Base-by-base conservation (phyloP, 2,329 filamentous ascomycete species). In the Tolypocladium tundrense region DNA sequence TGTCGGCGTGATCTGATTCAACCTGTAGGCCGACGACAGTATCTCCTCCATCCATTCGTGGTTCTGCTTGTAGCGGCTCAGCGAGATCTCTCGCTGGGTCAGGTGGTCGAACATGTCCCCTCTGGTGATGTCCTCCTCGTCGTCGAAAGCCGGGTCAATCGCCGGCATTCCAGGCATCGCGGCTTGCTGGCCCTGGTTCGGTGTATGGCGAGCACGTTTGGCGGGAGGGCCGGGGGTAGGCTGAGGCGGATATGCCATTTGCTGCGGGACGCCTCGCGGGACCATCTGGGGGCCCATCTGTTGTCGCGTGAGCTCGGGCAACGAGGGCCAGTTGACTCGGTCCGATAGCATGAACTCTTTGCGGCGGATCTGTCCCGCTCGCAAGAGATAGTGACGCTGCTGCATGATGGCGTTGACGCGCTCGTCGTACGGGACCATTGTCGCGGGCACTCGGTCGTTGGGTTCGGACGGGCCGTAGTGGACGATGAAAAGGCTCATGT, bases 21-120 rank as follows among this genome's bases (percentile, higher is more conserved):
- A 88, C 31, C 88, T 81, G 69, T 96, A 97, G 0, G 92, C 91
- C 1, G 93, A 97, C 1, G 89, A 90, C 57, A 97, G 83, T 35
- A 99, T 87, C 73, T 99, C 93, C 68, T 97, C 94, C 90, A 99
- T 96, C 94, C 93, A 97, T 71, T 96, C 91, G 67, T 99, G 93
- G 66, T 99, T 95, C 69, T 97, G 91, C 69, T 88, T 88, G 71
- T 97, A 99, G 57, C 94, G 84, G 62, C 86, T 84, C 60, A 90
- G 79, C 65, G 91, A 96, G 60, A 99, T 88, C 62, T 99, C 94
- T 50, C 92, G 84, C 3, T 92, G 92, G 0, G 91, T 93, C 61
- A 97, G 78, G 62, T 91, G 84, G 69, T 99, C 94, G 67, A 99
- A 90, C 69, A 92, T 81, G 70, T 99, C 94, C 35, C 91, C 91